Evolutionary conservation across 768 basidiomycete species (phyloP).

Genomic region (Podaxis mareebaensis): DNA sequence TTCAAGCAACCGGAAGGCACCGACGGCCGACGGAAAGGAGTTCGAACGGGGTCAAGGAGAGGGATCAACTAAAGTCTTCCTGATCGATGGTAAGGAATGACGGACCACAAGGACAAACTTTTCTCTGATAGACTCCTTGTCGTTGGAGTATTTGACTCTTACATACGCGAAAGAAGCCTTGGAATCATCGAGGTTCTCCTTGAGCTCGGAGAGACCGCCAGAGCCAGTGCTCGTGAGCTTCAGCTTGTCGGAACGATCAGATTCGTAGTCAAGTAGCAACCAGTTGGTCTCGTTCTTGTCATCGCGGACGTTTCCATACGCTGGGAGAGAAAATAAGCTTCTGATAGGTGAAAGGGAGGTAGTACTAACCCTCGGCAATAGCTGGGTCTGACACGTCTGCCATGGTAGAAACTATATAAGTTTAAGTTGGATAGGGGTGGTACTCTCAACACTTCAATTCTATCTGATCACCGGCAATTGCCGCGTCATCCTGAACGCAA

Average conservation of each 20-base stretch:
- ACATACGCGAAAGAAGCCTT: conserved; percentile 86
- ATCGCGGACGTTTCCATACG: conserved; percentile 83
- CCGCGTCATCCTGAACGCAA: neutral
- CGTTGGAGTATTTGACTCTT: conserved; percentile 82
- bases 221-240: conserved; percentile 75
- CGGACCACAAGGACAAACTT: conserved; percentile 80
- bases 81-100: conserved; percentile 17
- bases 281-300: conserved; percentile 89
- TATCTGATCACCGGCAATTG: conserved; percentile 9
- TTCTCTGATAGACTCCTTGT: conserved; percentile 84
- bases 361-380: conserved; percentile 65
- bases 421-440: neutral
- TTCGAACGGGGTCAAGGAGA: neutral
- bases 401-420: conserved; percentile 41
- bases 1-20: conserved; percentile 21
- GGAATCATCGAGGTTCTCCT: conserved; percentile 64
- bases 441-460: neutral
- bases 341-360: neutral
- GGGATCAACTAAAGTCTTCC: conserved; percentile 5
- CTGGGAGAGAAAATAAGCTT: conserved; percentile 42
- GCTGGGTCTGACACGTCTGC: conserved; percentile 77
- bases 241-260: conserved; percentile 81
- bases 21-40: conserved; percentile 4
- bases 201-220: conserved; percentile 79
- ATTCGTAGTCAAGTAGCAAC: conserved; percentile 88